Percentiles rank a stretch among this genome's conserved stretches.
phyloP scores from a whole-genome alignment of 768 basidiomycete species.

The Tylopilus balloui region DNA sequence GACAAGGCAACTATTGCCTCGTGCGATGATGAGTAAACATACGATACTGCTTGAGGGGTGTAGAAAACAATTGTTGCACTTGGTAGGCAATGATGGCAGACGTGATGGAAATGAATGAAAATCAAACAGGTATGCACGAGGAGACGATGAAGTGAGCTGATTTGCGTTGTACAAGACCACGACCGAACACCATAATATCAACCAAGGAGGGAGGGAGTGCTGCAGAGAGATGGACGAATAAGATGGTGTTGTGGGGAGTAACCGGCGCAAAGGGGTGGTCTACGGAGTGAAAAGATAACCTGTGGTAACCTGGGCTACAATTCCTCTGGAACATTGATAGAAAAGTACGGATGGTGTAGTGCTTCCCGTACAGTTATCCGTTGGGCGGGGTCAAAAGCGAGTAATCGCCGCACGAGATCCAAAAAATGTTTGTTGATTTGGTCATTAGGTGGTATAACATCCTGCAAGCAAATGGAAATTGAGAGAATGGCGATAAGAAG shows the following conservation, averaged over 20 bases:
- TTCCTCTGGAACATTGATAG: conserved; percentile 62
- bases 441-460: conserved; percentile 79
- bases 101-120: conserved; percentile 15
- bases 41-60: conserved; percentile 29
- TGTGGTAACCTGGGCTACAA: conserved; percentile 43
- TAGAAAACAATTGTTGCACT: conserved; percentile 29
- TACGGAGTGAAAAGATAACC: conserved; percentile 35
- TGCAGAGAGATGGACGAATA: conserved; percentile 25
- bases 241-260: conserved; percentile 20
- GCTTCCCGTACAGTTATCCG: conserved; percentile 88
- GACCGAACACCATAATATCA: conserved; percentile 35
- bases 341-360: conserved; percentile 83
- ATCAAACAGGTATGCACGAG: conserved; percentile 29
- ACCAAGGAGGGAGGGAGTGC: conserved; percentile 23
- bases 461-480: conserved; percentile 40
- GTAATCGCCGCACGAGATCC: conserved; percentile 81
- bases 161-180: conserved; percentile 37
- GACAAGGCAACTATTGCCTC: conserved; percentile 12
- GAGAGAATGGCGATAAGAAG: neutral
- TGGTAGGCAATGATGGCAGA: conserved; percentile 23
- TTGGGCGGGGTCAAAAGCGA: conserved; percentile 86
- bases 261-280: conserved; percentile 27
- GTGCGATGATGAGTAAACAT: conserved; percentile 24
- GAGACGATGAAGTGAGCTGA: conserved; percentile 26
- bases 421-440: conserved; percentile 74